Conservation (phyloP, 140 eudicot species). For the Ambrosia hybrid region DNA sequence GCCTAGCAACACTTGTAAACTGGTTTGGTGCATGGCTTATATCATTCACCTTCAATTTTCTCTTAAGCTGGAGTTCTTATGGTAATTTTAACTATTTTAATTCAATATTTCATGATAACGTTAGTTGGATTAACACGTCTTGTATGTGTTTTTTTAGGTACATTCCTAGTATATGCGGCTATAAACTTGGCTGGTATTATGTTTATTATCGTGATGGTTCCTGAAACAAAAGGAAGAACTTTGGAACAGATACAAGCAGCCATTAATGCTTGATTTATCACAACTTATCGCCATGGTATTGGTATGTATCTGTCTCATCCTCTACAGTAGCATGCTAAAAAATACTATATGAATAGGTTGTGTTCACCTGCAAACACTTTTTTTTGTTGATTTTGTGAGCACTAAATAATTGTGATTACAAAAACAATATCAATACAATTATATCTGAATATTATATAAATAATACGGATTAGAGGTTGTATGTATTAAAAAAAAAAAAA, state of each 20-base stretch:
- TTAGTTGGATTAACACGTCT: slow-evolving; percentile 1
- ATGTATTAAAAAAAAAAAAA: not conserved
- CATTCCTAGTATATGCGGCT: slow-evolving; percentile 73
- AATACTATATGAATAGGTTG: too few species aligned
- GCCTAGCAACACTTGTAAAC: slow-evolving; percentile 83
- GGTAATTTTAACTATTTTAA: slow-evolving; percentile 37
- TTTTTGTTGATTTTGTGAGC: too few species aligned
- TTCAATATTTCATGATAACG: not conserved
- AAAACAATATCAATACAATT: not conserved
- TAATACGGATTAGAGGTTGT: too few species aligned
- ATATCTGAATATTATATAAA: not conserved
- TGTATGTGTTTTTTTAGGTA: slow-evolving; percentile 51
- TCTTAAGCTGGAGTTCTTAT: slow-evolving; percentile 82
- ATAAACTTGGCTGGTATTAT: slow-evolving; percentile 58
- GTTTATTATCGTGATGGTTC: slow-evolving; percentile 65
- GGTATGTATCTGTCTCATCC: too few species aligned
- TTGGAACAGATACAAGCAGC: slow-evolving; percentile 86
- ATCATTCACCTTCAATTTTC: slow-evolving; percentile 89
- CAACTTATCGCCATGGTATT: not conserved
- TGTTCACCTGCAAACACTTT: too few species aligned
- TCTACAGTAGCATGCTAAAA: too few species aligned
- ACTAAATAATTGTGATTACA: not conserved
- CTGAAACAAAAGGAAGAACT: slow-evolving; percentile 96
- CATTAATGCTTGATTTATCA: slow-evolving; percentile 37
- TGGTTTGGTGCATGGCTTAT: slow-evolving; percentile 97